phyloP scores from a whole-genome alignment of 768 basidiomycete genomes.

The Tylopilus felleus region DNA sequence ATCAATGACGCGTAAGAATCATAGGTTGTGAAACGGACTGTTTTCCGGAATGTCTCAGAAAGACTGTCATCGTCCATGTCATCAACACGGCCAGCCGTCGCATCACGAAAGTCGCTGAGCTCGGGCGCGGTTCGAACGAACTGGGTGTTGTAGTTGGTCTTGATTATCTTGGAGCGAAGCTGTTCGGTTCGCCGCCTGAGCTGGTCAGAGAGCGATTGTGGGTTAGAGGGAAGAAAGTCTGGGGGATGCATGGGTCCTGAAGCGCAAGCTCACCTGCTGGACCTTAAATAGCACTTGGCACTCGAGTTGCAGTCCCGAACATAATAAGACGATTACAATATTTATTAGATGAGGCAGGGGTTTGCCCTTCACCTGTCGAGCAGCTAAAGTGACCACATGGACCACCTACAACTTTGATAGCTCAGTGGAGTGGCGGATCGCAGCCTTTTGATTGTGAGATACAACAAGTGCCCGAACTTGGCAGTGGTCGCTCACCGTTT shows the following conservation, averaged over 20 bases:
- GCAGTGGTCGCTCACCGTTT: too few species aligned
- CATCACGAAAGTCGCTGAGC: not conserved
- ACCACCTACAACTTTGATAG: too few species aligned
- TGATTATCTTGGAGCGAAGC: not conserved
- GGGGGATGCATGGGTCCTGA: not conserved
- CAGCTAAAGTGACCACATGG: too few species aligned
- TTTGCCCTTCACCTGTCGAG: too few species aligned
- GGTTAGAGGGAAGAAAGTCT: not conserved
- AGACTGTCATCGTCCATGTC: not conserved
- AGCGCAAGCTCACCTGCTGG: too few species aligned
- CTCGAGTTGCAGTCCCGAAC: not conserved
- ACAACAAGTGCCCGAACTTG: too few species aligned
- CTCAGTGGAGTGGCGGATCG: too few species aligned
- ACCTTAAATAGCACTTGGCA: too few species aligned
- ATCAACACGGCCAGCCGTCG: not conserved
- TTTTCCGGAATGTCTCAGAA: conserved; percentile 2
- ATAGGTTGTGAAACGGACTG: conserved; percentile 14
- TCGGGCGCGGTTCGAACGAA: conserved; percentile 2
- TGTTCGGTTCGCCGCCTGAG: not conserved
- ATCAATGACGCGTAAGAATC: conserved; percentile 10
- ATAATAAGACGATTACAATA: not conserved
- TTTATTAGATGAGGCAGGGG: too few species aligned
- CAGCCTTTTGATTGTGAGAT: too few species aligned
- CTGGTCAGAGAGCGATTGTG: not conserved
- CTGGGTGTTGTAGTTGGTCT: not conserved